phyloP scores from a whole-genome alignment of 164 flowering plant genomes.

The Akebia trifoliata region DNA sequence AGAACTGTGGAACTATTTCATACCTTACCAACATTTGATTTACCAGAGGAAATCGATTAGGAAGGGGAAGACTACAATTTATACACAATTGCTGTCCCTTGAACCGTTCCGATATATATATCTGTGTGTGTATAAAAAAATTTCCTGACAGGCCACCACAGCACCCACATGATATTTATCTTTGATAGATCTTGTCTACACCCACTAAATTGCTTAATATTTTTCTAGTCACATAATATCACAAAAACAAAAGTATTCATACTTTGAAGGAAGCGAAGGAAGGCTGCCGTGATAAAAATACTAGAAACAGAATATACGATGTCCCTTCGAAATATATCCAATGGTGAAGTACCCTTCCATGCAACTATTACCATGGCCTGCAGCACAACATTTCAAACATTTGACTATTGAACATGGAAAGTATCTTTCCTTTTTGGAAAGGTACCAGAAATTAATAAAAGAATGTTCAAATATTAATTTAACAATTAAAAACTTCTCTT shows the following conservation, averaged over 20 bases:
- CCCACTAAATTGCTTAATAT: background rate
- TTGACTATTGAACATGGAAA: background rate
- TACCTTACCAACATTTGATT: too few species aligned
- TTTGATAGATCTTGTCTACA: background rate
- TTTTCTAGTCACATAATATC: background rate
- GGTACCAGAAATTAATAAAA: too few species aligned
- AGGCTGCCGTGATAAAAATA: conserved; percentile 90
- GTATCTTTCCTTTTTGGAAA: background rate
- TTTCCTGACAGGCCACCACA: background rate
- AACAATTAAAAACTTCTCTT: too few species aligned
- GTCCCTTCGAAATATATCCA: conserved; percentile 47
- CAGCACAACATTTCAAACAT: conserved; percentile 10
- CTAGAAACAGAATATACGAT: conserved; percentile 61
- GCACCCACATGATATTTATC: background rate
- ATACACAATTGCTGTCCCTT: too few species aligned
- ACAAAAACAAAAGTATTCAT: conserved; percentile 17
- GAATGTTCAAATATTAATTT: too few species aligned
- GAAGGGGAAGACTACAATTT: too few species aligned
- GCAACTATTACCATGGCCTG: conserved; percentile 84
- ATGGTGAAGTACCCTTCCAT: conserved; percentile 46
- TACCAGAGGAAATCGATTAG: too few species aligned
- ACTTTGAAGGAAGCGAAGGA: conserved; percentile 84
- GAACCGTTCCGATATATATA: too few species aligned
- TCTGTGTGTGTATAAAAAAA: background rate
- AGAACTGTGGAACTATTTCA: too few species aligned